phyloP scores from a whole-genome alignment of 345 rosid genomes.

The Salix suchowensis region DNA sequence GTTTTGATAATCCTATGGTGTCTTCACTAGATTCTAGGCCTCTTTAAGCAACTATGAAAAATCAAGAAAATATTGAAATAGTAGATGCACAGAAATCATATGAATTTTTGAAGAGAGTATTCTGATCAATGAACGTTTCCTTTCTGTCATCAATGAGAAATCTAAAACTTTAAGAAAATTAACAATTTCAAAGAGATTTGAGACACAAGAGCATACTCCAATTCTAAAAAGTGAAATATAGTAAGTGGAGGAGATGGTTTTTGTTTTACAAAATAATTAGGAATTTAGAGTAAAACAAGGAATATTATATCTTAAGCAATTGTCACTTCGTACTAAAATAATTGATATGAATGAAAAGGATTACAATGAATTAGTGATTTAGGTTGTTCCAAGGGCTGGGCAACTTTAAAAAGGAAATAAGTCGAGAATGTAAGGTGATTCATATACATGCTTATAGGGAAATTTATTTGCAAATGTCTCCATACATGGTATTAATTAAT shows the following conservation, averaged over 20 bases:
- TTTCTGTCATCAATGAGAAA: not conserved
- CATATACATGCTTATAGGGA: constrained; percentile 1
- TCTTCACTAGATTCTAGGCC: no score
- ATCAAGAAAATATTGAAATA: not conserved
- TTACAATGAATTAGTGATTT: not conserved
- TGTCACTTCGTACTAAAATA: not conserved
- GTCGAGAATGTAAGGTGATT: not conserved
- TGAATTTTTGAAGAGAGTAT: not conserved
- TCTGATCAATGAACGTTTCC: not conserved
- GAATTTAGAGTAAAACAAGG: not conserved
- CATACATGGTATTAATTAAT: not conserved
- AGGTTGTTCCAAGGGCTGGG: not conserved
- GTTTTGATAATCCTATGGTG: no score
- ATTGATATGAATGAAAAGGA: not conserved
- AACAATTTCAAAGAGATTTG: not conserved
- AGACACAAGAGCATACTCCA: not conserved
- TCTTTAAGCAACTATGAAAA: not conserved
- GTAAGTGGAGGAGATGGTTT: not conserved
- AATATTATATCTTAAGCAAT: not conserved
- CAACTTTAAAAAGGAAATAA: not conserved
- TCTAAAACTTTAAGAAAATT: not conserved
- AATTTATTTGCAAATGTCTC: not conserved
- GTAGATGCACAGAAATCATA: not conserved
- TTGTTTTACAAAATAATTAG: not conserved
- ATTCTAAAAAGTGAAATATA: not conserved